Percentiles rank a stretch among this genome's conserved stretches.
Conservation (phyloP, 768 basidiomycete genomes). For the Tylopilus sp. region DNA sequence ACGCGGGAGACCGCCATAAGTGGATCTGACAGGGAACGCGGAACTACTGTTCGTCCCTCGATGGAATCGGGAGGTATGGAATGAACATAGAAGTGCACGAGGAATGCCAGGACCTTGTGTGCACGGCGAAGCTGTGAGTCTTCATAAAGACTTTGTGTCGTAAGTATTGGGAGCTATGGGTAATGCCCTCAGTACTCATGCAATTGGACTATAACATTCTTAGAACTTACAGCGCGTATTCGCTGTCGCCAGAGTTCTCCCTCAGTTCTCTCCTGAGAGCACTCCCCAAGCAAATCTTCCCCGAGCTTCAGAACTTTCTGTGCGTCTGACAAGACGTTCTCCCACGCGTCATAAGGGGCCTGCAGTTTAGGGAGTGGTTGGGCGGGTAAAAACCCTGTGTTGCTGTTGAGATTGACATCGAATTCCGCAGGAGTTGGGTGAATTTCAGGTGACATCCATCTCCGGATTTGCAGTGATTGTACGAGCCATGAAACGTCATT, state of each 20-base stretch:
- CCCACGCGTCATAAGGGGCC: conserved; percentile 63
- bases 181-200: conserved; percentile 11
- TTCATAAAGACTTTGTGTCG: conserved; percentile 46
- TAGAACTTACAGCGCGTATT: conserved; percentile 56
- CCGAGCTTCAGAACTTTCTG: conserved; percentile 52
- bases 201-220: conserved; percentile 2
- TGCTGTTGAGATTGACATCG: conserved; percentile 42
- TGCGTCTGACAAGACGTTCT: conserved; percentile 57
- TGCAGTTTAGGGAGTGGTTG: conserved; percentile 56
- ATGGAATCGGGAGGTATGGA: conserved; percentile 50
- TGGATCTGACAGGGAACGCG: conserved; percentile 73
- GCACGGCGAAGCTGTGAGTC: conserved; percentile 76
- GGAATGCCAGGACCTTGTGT: conserved; percentile 85
- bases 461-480: conserved; percentile 39
- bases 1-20: conserved; percentile 69
- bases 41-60: conserved; percentile 53
- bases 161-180: conserved; percentile 68
- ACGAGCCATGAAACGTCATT: conserved; percentile 45
- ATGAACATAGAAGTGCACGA: conserved; percentile 89
- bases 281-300: conserved; percentile 49
- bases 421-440: conserved; percentile 44
- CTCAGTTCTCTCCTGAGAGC: conserved; percentile 43
- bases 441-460: conserved; percentile 28
- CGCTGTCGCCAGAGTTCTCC: conserved; percentile 68
- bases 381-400: conserved; percentile 85